Conservation (phyloP, 495 filamentous ascomycete species). For the Xylaria longipes region DNA sequence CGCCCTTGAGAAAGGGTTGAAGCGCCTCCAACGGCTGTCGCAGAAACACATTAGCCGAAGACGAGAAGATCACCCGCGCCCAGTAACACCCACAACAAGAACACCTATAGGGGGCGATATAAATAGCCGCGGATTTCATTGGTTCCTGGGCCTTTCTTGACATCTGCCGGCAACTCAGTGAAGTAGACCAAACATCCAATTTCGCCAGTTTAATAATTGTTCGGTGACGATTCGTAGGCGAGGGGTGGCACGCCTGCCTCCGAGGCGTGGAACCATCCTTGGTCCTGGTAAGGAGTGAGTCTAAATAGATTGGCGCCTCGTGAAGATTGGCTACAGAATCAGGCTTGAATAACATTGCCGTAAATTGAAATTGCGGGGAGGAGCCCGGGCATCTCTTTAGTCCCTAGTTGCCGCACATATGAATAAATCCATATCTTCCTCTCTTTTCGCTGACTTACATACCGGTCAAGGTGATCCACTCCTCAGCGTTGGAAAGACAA, state of each 20-base stretch:
- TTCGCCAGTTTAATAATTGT: conserved; percentile 31
- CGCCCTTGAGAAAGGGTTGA: not conserved
- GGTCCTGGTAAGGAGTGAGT: conserved; percentile 17
- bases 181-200: conserved; percentile 25
- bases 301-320: conserved; percentile 34
- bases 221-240: conserved; percentile 23
- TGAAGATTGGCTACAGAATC: conserved; percentile 30
- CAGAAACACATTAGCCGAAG: conserved; percentile 40
- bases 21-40: not conserved
- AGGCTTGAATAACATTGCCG: conserved; percentile 29
- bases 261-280: conserved; percentile 33
- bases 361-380: conserved; percentile 14
- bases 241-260: conserved; percentile 34
- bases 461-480: conserved; percentile 21
- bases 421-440: conserved; percentile 8
- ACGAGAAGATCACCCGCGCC: conserved; percentile 27
- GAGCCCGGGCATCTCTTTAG: not conserved
- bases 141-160: conserved; percentile 29
- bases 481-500: conserved; percentile 18
- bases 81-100: conserved; percentile 4
- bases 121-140: conserved; percentile 38
- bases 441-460: not conserved
- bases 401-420: conserved; percentile 5
- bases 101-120: conserved; percentile 31
- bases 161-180: conserved; percentile 42